Evolutionary conservation across 2,329 filamentous ascomycete species (phyloP).

Genomic region (Arthrobotrys musiformis): DNA sequence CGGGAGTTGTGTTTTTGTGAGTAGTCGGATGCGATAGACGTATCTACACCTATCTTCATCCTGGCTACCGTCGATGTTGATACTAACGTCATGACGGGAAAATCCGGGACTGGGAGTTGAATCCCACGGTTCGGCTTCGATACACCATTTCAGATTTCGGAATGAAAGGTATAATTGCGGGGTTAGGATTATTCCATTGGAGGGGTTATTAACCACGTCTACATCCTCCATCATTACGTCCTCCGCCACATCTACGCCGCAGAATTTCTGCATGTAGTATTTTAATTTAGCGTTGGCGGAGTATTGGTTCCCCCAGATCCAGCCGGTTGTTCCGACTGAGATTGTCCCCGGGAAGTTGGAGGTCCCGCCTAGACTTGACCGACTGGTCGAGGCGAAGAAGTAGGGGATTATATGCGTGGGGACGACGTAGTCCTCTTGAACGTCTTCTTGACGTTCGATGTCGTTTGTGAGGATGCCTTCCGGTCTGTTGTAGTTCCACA

Average conservation of each 20-base stretch:
- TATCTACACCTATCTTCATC: constrained; percentile 16
- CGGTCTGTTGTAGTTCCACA: constrained; percentile 44
- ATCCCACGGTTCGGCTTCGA: constrained; percentile 50
- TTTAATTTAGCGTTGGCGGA: constrained; percentile 31
- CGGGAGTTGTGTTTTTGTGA: constrained; percentile 5
- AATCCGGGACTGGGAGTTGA: background rate
- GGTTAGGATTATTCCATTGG: constrained; percentile 32
- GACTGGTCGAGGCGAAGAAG: constrained; percentile 18
- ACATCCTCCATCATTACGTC: constrained; percentile 36
- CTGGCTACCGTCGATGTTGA: background rate
- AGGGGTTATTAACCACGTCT: constrained; percentile 18
- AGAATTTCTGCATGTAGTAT: constrained; percentile 50
- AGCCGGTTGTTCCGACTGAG: constrained; percentile 7
- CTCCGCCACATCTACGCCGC: constrained; percentile 16
- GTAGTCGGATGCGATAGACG: constrained; percentile 34
- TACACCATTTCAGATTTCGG: constrained; percentile 39
- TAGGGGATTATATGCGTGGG: constrained; percentile 35
- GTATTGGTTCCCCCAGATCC: constrained; percentile 18
- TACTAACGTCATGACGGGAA: background rate
- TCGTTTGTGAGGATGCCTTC: constrained; percentile 17
- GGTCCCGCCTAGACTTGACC: background rate
- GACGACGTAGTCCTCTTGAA: constrained; percentile 41
- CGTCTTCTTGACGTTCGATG: constrained; percentile 36
- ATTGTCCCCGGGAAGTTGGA: background rate
- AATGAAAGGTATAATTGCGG: constrained; percentile 26